These are phyloP conservation scores for Boletus sp. DNA, from an alignment of 1,284 basidiomycete species.

Conservation along the genomic window DNA sequence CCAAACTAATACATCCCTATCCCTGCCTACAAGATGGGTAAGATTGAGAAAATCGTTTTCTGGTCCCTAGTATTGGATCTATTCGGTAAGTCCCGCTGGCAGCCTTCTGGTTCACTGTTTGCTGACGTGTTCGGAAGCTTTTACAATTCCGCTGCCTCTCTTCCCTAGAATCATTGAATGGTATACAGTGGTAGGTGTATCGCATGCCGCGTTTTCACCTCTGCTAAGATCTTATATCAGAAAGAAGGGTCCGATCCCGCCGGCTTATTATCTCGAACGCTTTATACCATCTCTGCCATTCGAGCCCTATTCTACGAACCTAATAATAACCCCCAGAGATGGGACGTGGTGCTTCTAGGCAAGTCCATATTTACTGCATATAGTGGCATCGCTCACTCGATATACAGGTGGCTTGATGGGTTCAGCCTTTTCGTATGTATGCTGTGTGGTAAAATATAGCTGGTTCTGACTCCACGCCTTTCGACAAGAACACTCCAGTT, in stretches of 20 bases:
- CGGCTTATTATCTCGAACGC: constrained; percentile 69
- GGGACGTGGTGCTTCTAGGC: constrained; percentile 84
- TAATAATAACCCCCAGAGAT: constrained; percentile 62
- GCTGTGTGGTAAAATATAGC: not conserved
- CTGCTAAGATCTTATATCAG: constrained; percentile 36
- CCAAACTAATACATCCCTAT: not conserved
- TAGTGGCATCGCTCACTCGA: constrained; percentile 12
- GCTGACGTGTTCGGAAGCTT: constrained; percentile 50
- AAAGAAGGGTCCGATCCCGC: constrained; percentile 66
- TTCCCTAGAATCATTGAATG: constrained; percentile 89
- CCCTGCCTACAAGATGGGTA: constrained; percentile 46
- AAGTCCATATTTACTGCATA: constrained; percentile 16
- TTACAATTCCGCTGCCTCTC: constrained; percentile 91
- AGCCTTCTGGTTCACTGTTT: not conserved
- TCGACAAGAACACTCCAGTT: constrained; percentile 79
- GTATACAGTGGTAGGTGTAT: constrained; percentile 67
- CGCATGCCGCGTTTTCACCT: not conserved
- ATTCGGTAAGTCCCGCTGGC: constrained; percentile 50
- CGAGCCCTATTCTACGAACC: constrained; percentile 63
- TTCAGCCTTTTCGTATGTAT: constrained; percentile 80
- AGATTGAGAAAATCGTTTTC: constrained; percentile 76
- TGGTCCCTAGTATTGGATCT: constrained; percentile 83
- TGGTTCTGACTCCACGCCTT: constrained; percentile 5
- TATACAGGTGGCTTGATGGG: constrained; percentile 78
- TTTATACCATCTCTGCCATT: constrained; percentile 60